These are phyloP conservation scores for Tolypocladium endophyticum DNA, from an alignment of 2,329 filamentous ascomycete genomes.

Conservation along the genomic window DNA sequence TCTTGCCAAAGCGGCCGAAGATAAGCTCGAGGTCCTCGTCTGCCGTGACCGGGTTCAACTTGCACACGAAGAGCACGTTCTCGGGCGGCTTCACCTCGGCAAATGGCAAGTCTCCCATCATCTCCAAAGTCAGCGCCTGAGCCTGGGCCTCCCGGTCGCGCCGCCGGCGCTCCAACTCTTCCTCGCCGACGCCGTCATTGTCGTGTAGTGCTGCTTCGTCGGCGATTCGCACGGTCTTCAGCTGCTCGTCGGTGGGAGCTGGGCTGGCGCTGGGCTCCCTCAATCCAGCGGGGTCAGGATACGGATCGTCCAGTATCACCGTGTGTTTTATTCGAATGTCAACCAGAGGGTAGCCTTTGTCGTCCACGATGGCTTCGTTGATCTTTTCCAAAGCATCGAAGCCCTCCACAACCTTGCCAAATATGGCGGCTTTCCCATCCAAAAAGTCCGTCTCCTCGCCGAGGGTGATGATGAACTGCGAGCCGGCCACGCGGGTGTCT, in stretches of 20 bases:
- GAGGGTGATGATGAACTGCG: slow-evolving; percentile 89
- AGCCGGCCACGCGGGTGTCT: slow-evolving; percentile 72
- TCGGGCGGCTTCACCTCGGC: slow-evolving; percentile 96
- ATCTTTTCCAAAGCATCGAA: slow-evolving; percentile 92
- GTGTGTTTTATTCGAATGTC: slow-evolving; percentile 94
- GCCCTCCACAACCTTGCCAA: slow-evolving; percentile 90
- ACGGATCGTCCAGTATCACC: slow-evolving; percentile 84
- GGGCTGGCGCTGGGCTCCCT: slow-evolving; percentile 72
- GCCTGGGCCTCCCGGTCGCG: slow-evolving; percentile 85
- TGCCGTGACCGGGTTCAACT: slow-evolving; percentile 91
- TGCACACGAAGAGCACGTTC: slow-evolving; percentile 97
- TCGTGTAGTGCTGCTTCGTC: slow-evolving; percentile 77
- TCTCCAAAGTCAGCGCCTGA: slow-evolving; percentile 88
- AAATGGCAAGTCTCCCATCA: slow-evolving; percentile 95
- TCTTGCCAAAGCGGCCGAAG: slow-evolving; percentile 92
- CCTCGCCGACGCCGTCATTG: slow-evolving; percentile 61
- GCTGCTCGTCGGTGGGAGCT: slow-evolving; percentile 69
- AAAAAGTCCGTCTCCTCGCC: slow-evolving; percentile 83
- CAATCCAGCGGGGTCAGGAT: slow-evolving; percentile 68
- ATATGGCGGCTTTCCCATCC: slow-evolving; percentile 89
- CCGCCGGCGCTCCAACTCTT: slow-evolving; percentile 67
- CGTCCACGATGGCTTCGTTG: slow-evolving; percentile 80
- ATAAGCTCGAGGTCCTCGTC: slow-evolving; percentile 93
- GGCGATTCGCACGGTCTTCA: slow-evolving; percentile 83
- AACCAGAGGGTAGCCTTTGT: slow-evolving; percentile 76